phyloP scores from a whole-genome alignment of 345 rosid genomes.

The Triadica sebifera region DNA sequence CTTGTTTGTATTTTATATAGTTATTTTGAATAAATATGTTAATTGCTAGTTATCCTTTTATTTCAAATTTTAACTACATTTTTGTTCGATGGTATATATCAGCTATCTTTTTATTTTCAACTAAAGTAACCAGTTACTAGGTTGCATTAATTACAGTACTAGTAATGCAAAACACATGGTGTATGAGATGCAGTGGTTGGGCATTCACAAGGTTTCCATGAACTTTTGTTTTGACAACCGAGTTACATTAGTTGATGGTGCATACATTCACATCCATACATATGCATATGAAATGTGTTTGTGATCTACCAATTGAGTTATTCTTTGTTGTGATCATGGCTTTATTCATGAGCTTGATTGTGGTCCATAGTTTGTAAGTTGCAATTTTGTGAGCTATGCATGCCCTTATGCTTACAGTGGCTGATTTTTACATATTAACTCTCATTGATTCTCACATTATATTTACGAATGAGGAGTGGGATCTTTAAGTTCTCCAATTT shows the following conservation, averaged over 20 bases:
- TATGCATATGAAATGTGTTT: neutral
- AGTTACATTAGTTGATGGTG: neutral
- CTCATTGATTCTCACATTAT: neutral
- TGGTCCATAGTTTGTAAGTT: neutral
- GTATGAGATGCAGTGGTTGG: neutral
- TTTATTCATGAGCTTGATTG: neutral
- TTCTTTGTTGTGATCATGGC: neutral
- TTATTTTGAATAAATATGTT: neutral
- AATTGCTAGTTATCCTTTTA: slow-evolving; percentile 4
- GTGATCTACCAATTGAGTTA: neutral
- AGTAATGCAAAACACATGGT: neutral
- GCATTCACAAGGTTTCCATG: neutral
- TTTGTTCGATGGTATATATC: neutral
- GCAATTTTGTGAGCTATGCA: neutral
- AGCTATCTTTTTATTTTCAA: neutral
- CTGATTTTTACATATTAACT: neutral
- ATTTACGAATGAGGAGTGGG: neutral
- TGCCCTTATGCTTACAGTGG: neutral
- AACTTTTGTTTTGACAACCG: neutral
- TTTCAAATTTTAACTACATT: neutral
- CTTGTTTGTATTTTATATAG: neutral
- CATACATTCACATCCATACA: neutral
- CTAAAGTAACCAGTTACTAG: neutral
- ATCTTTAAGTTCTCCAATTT: neutral
- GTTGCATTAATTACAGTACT: neutral